A percentile compares a stretch with the other conserved stretches of the same genome.
Evolutionary conservation across 2,329 filamentous ascomycete genomes (phyloP).

Genomic region (Endoconidiophora polonica): DNA sequence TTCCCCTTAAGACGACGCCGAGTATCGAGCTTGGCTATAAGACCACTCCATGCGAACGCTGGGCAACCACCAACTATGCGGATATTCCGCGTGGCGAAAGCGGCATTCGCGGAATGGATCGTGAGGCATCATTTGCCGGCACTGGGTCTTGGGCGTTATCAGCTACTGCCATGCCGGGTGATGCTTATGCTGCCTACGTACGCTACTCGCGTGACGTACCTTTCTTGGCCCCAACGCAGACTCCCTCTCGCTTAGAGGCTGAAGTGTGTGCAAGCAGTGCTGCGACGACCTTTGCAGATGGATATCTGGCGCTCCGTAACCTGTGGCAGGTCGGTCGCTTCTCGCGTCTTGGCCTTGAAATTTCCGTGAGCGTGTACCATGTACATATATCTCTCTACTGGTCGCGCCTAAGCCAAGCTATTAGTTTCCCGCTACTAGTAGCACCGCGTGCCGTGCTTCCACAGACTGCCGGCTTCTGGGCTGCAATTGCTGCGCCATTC

Average conservation of each 20-base stretch:
- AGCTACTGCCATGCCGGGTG: slow-evolving; percentile 17
- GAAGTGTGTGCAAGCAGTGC: slow-evolving; percentile 25
- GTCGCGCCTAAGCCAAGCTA: slow-evolving; percentile 26
- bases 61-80: slow-evolving; percentile 18
- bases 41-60: slow-evolving; percentile 19
- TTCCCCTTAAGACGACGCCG: slow-evolving; percentile 19
- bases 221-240: slow-evolving; percentile 16
- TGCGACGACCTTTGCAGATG: slow-evolving; percentile 18
- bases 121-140: slow-evolving; percentile 17
- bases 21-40: slow-evolving; percentile 28
- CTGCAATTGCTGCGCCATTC: slow-evolving; percentile 23
- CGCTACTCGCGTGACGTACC: slow-evolving; percentile 22
- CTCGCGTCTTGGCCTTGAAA: slow-evolving; percentile 28
- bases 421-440: slow-evolving; percentile 8
- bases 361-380: slow-evolving; percentile 25
- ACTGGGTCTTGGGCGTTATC: slow-evolving; percentile 26
- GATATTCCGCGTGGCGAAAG: slow-evolving; percentile 20
- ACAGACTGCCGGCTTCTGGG: slow-evolving; percentile 23
- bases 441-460: slow-evolving; percentile 17
- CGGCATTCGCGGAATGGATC: slow-evolving; percentile 24
- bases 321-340: slow-evolving; percentile 26
- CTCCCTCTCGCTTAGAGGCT: slow-evolving; percentile 24
- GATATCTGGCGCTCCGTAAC: slow-evolving; percentile 26
- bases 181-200: slow-evolving; percentile 21
- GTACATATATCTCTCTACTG: slow-evolving; percentile 31